Evolutionary conservation across 768 basidiomycete genomes (phyloP), one percentile per base, ranked within the genome.

Genomic region (Fomitopsis pulvina): DNA sequence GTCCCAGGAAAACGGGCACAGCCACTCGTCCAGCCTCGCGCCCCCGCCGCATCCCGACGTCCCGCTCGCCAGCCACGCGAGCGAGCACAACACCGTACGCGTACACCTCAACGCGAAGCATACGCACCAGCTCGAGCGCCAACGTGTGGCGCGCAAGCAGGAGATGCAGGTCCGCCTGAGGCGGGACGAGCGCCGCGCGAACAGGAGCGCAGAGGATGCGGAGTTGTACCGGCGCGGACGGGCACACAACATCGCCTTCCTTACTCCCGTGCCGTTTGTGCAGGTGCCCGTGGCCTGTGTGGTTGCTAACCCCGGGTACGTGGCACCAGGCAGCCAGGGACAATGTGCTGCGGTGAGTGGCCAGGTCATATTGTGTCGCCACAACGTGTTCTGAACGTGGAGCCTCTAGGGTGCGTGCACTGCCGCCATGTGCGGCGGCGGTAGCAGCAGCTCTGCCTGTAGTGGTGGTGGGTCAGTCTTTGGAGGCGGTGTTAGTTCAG

Each of bases 11-110:
- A 25, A 12, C 22, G n/a, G n/a, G n/a, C n/a, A n/a, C n/a, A 41
- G 42, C 42, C 57, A 65, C 46, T 50, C 54, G 24, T 43, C 67
- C 47, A 55, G 67, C 44, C 68, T 74, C 34, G 52, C 66, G 2
- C 66, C 69, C 0, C 61, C 64, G 4, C 57, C 66, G 18, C 65
- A 62, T 16, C 54, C 58, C 9, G 71, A 73, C 34, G 64, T 71
- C 24, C 68, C 74, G 47, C 67, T 70, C 0, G 76, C 73, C 1
- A 81, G 79, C 0, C 80, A 82, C 55, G 74, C 81, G 0, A 79
- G 77, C 54, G 68, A 77, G 42, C 79, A 82, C 57, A 77, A 77
- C 50, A 66, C 73, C 1, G 65, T 37, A n/a, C 30, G 37, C 26
- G 45, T 78, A 1, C 65, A 66, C 24, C 61, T 41, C 41, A 41